Evolutionary conservation across 352 stramenopile species (phyloP).

Genomic region (Phytopythium cucurbitacearum): DNA sequence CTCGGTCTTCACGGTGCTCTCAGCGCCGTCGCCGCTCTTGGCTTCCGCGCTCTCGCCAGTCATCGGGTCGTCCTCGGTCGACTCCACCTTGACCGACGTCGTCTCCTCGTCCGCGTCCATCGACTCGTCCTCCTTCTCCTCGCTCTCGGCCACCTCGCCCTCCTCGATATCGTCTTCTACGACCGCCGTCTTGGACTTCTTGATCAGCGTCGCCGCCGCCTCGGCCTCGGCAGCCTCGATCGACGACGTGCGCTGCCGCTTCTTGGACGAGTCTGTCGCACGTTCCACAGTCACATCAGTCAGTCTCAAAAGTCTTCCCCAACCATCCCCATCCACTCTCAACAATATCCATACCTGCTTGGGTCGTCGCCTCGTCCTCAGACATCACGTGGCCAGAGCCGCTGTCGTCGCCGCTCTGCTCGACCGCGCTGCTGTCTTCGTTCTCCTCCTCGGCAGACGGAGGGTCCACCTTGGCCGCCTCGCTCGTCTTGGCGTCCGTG

Average conservation of each 20-base stretch:
- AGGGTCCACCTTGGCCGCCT: slow-evolving; percentile 23
- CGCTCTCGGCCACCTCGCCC: slow-evolving; percentile 15
- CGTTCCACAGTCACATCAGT: slow-evolving; percentile 13
- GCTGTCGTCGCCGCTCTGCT: slow-evolving; percentile 41
- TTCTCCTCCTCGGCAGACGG: slow-evolving; percentile 28
- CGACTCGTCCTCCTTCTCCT: slow-evolving; percentile 4
- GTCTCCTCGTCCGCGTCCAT: slow-evolving; percentile 1
- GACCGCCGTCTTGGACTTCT: slow-evolving; percentile 17
- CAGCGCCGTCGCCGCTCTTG: no score
- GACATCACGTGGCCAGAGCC: slow-evolving; percentile 21
- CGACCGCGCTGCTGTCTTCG: slow-evolving; percentile 27
- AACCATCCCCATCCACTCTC: slow-evolving; percentile 60
- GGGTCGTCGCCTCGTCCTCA: slow-evolving; percentile 26
- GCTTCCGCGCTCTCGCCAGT: not conserved
- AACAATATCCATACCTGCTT: slow-evolving; percentile 30
- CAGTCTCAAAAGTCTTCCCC: slow-evolving; percentile 1
- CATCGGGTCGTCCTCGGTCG: slow-evolving; percentile 6
- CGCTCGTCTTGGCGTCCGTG: slow-evolving; percentile 28
- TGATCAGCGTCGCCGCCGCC: not conserved
- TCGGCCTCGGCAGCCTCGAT: slow-evolving; percentile 18
- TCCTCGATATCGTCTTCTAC: slow-evolving; percentile 15
- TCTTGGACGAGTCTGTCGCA: slow-evolving; percentile 14
- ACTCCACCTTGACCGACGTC: not conserved
- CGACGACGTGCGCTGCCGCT: slow-evolving; percentile 22
- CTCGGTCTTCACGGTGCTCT: no score